Base-by-base conservation (phyloP, 192 early-diverging fungal genomes). In the Entomortierella parvispora region DNA sequence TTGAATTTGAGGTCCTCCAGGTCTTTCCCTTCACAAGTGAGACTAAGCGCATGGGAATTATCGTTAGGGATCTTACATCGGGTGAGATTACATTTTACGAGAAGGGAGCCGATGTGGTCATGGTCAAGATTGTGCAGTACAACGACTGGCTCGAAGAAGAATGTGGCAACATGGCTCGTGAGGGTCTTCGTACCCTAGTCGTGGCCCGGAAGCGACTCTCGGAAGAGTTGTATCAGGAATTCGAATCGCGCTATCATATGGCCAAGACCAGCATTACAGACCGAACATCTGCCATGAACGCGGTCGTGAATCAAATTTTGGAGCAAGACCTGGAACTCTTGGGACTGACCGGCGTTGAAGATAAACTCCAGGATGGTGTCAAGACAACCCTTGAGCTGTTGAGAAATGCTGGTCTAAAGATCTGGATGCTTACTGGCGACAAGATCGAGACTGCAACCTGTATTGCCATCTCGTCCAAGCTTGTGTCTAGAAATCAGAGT, bases 21-120 rank as follows among this genome's bases (percentile, higher is more conserved):
- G 86, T 95, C 10, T 99, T 99, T 62, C 97, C 97, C n/a, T 99
- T 99, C 74, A 99, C 96, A n/a, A 94, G 92, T 81, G 96, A 99
- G 79, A 91, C 91, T 11, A 99, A 99, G 81, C 90, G 97, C 46
- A 99, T 99, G 97, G 97, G 97, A 52, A 95, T 99, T 43, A 85
- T 99, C 37, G 86, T 97, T 29, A 80, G 85, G 15, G 92, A 96
- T 48, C 62, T 80, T 46, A 55, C 71, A 3, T 87, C 88, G 0
- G 86, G 88, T 12, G 94, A 97, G 53, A 93, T 97, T 48, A 83
- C 80, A 18, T 99, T 99, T 80, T 92, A 92, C 64, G 88, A 96
- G 77, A 99, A 99, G 85, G 97, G 97, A 29, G 97, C 97, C 0
- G 95, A 97, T 82, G 86, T 88, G 0, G 93, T 98, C 3, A 97